Evolutionary conservation across 2,329 filamentous ascomycete genomes (phyloP).

Genomic region (Delphinella strobiligena): DNA sequence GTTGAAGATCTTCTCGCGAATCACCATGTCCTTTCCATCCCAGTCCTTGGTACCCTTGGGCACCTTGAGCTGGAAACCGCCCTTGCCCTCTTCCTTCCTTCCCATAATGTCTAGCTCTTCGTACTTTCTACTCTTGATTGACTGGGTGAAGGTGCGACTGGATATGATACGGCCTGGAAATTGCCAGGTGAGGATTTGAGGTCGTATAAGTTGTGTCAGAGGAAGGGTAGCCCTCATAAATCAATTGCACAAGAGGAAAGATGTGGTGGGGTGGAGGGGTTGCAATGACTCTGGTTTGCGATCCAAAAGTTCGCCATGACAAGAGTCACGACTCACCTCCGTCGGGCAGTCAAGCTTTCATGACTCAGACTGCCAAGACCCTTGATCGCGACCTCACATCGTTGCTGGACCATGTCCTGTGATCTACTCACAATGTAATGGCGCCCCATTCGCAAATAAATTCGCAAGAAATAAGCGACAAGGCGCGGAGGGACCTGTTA

Average conservation of each 20-base stretch:
- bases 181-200: not conserved
- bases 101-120: slow-evolving; percentile 27
- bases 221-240: not conserved
- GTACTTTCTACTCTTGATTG: not conserved
- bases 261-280: not conserved
- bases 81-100: slow-evolving; percentile 27
- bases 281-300: not conserved
- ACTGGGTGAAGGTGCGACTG: slow-evolving; percentile 4
- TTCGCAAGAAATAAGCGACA: slow-evolving; percentile 63
- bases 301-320: not conserved
- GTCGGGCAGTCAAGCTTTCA: not conserved
- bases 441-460: slow-evolving; percentile 44
- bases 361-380: not conserved
- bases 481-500: slow-evolving; percentile 78
- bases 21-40: slow-evolving; percentile 65
- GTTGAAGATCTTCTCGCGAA: slow-evolving; percentile 68
- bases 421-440: too few species aligned
- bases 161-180: not conserved
- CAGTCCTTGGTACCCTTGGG: slow-evolving; percentile 88
- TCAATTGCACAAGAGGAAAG: not conserved
- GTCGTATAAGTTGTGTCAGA: not conserved
- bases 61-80: slow-evolving; percentile 59
- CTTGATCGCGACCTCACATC: not conserved
- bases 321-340: not conserved
- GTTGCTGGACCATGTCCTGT: too few species aligned